Conservation (phyloP, 2,329 filamentous ascomycete genomes). For the Diaporthe humulicola region DNA sequence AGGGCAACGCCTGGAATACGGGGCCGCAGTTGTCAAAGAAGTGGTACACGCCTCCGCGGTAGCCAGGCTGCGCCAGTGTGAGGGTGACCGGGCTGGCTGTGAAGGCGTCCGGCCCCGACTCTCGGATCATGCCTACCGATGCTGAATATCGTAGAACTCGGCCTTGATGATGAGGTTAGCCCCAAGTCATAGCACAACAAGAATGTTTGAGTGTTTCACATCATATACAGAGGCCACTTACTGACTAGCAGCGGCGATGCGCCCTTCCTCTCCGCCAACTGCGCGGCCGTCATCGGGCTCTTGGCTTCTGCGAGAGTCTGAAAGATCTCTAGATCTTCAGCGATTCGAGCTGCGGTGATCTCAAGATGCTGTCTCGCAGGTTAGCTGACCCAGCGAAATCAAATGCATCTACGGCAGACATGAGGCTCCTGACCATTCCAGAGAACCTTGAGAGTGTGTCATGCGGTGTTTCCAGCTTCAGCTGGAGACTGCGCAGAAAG, state of each 20-base stretch:
- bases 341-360: constrained; percentile 10
- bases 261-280: constrained; percentile 12
- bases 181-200: background rate
- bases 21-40: constrained; percentile 42
- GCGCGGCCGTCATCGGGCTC: background rate
- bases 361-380: background rate
- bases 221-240: background rate
- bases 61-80: constrained; percentile 35
- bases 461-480: constrained; percentile 39
- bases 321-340: constrained; percentile 22
- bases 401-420: fast-evolving
- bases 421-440: background rate
- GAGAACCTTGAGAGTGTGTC: constrained; percentile 36
- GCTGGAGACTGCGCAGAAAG: constrained; percentile 31
- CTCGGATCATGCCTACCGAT: constrained; percentile 26
- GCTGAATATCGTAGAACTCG: constrained; percentile 23
- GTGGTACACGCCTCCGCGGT: constrained; percentile 41
- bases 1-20: constrained; percentile 40
- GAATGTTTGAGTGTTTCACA: background rate
- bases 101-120: constrained; percentile 35
- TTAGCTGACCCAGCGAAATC: background rate
- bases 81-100: constrained; percentile 30
- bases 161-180: background rate
- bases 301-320: background rate
- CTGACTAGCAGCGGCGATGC: constrained; percentile 16